These are phyloP conservation scores for Juglanconis juglandina DNA, from an alignment of 2,329 filamentous ascomycete species.

Conservation along the genomic window DNA sequence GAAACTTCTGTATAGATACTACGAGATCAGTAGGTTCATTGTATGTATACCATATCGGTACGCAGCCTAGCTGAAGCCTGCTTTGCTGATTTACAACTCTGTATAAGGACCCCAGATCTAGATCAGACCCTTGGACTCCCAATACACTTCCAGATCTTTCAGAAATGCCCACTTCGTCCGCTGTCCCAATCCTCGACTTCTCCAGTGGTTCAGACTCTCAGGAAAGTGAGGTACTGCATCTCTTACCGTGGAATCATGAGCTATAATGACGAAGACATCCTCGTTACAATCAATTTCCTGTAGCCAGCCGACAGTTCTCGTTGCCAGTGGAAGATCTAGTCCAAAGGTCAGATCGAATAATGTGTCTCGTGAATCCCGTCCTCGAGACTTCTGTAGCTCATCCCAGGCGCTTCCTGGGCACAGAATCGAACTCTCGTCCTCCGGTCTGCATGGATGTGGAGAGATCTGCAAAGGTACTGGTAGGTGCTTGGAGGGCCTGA, in stretches of 20 bases:
- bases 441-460: slow-evolving; percentile 20
- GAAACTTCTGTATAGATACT: too few relatives aligned
- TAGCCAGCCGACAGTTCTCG: slow-evolving; percentile 17
- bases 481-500: slow-evolving; percentile 26
- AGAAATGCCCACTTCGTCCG: not conserved
- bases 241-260: slow-evolving; percentile 10
- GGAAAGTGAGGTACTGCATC: not conserved
- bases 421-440: not conserved
- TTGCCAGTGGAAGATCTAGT: slow-evolving; percentile 21
- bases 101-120: not conserved
- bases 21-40: too few relatives aligned
- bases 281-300: slow-evolving; percentile 16
- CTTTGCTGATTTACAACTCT: too few relatives aligned
- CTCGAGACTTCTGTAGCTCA: slow-evolving; percentile 22
- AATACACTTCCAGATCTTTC: not conserved
- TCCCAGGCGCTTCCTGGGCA: slow-evolving; percentile 22
- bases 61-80: too few relatives aligned
- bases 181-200: not conserved
- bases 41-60: too few relatives aligned
- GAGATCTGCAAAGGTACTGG: slow-evolving; percentile 26
- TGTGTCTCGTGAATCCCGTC: slow-evolving; percentile 21
- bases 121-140: not conserved
- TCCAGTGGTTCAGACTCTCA: not conserved
- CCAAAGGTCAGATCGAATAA: slow-evolving; percentile 25
- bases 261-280: slow-evolving; percentile 17